A percentile compares a stretch with the other conserved stretches of the same genome.
phyloP scores from a whole-genome alignment of 495 filamentous ascomycete species.

The Parathielavia hyrcaniae region DNA sequence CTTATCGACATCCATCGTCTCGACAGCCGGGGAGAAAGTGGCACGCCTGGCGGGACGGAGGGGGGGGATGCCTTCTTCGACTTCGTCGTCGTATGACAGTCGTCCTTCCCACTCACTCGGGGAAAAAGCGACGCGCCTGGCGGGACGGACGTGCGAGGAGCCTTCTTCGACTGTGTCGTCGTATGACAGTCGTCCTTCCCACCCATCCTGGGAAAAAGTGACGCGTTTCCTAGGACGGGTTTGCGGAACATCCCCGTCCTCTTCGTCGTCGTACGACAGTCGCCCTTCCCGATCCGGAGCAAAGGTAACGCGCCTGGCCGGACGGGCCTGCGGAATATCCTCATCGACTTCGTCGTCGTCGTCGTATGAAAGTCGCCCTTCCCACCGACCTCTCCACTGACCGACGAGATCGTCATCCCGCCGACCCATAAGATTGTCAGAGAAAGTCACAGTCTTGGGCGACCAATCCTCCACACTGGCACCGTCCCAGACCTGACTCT shows the following conservation, averaged over 20 bases:
- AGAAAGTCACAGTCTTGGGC: not conserved
- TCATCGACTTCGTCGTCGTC: constrained; percentile 8
- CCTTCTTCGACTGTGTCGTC: constrained; percentile 11
- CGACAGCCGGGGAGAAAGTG: not conserved
- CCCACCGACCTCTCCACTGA: not conserved
- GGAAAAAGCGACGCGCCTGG: not conserved
- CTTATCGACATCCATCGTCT: not conserved
- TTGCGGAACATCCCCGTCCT: not conserved
- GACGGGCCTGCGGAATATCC: not conserved
- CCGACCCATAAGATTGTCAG: not conserved
- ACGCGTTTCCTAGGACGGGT: not conserved
- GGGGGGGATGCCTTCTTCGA: not conserved
- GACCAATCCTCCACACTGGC: not conserved
- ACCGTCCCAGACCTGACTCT: not conserved
- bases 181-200: constrained; percentile 20
- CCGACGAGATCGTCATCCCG: not conserved
- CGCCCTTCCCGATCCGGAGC: constrained; percentile 10
- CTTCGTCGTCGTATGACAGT: constrained; percentile 19
- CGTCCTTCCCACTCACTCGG: constrained; percentile 7
- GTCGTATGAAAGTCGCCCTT: constrained; percentile 23
- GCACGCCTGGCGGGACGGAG: not conserved
- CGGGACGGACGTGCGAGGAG: not conserved
- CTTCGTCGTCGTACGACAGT: constrained; percentile 19
- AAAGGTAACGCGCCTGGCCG: not conserved
- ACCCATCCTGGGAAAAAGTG: not conserved